A percentile compares a stretch with the other conserved stretches of the same genome.
phyloP scores from a whole-genome alignment of 2,329 filamentous ascomycete genomes.

The Coniochaeta prunicola region DNA sequence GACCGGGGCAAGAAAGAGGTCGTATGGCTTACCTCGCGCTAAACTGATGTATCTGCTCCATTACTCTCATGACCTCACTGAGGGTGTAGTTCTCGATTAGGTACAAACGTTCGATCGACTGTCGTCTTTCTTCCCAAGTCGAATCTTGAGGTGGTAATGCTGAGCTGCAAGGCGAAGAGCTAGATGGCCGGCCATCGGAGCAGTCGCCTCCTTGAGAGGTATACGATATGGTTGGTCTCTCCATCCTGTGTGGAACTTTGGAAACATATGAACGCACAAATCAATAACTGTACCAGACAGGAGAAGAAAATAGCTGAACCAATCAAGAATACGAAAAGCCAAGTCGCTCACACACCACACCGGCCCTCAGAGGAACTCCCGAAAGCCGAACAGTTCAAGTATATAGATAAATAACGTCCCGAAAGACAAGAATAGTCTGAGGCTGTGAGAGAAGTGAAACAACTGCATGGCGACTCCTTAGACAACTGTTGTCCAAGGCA shows the following conservation, averaged over 20 bases:
- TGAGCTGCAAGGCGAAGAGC: neutral
- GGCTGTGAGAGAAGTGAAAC: no score
- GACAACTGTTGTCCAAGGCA: no score
- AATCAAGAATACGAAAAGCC: no score
- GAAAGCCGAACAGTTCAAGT: no score
- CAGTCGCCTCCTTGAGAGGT: neutral
- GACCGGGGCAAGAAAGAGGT: neutral
- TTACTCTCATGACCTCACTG: neutral
- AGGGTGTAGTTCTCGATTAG: neutral
- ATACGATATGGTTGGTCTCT: neutral
- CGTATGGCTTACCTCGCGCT: neutral
- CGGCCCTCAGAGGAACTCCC: no score
- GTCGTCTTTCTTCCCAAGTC: neutral
- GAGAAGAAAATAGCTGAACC: no score
- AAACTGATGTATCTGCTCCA: neutral
- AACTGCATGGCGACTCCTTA: no score
- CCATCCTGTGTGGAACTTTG: neutral
- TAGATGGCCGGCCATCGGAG: neutral
- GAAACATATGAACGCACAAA: neutral
- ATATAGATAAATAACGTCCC: no score
- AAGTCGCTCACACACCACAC: no score
- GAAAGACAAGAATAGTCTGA: no score
- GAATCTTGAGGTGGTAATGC: neutral
- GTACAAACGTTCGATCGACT: neutral
- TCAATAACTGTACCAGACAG: neutral